Conservation (phyloP, 1,139 yeast genomes). For the Williopsis jadinii region DNA sequence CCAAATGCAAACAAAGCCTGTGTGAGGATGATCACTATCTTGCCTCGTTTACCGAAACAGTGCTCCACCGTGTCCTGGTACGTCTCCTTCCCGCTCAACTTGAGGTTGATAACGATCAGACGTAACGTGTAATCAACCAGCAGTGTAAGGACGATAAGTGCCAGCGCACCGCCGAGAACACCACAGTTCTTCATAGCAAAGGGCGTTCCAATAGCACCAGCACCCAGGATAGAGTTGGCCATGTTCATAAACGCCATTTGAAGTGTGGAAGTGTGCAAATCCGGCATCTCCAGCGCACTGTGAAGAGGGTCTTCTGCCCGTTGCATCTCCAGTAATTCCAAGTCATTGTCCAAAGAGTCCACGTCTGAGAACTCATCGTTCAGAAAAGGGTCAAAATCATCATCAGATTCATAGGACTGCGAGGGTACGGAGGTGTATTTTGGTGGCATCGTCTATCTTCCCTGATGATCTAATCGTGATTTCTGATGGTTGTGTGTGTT, state of each 20-base stretch:
- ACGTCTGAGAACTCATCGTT: slow-evolving; percentile 15
- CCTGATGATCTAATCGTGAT: too few species aligned
- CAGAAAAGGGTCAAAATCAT: not conserved
- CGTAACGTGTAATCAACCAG: slow-evolving; percentile 86
- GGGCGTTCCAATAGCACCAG: slow-evolving; percentile 93
- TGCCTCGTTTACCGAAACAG: slow-evolving; percentile 74
- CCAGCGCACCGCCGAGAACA: slow-evolving; percentile 61
- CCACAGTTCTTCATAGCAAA: slow-evolving; percentile 83
- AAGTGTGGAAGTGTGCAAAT: slow-evolving; percentile 33
- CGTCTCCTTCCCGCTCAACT: slow-evolving; percentile 64
- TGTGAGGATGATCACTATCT: slow-evolving; percentile 57
- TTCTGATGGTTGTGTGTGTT: too few species aligned
- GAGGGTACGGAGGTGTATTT: too few species aligned
- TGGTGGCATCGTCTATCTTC: too few species aligned
- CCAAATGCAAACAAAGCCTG: slow-evolving; percentile 92
- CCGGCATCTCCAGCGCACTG: slow-evolving; percentile 3
- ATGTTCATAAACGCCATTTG: slow-evolving; percentile 93
- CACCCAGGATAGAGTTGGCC: slow-evolving; percentile 92
- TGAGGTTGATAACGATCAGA: slow-evolving; percentile 77
- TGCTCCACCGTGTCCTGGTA: slow-evolving; percentile 82
- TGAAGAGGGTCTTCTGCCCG: slow-evolving; percentile 16
- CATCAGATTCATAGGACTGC: not conserved
- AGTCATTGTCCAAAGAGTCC: slow-evolving; percentile 20
- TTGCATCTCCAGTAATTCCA: slow-evolving; percentile 9
- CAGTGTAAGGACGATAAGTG: slow-evolving; percentile 52